Evolutionary conservation across 495 filamentous ascomycete genomes (phyloP), one percentile per base, ranked within the genome.

Genomic region (Hypoxylon crocopeplum): DNA sequence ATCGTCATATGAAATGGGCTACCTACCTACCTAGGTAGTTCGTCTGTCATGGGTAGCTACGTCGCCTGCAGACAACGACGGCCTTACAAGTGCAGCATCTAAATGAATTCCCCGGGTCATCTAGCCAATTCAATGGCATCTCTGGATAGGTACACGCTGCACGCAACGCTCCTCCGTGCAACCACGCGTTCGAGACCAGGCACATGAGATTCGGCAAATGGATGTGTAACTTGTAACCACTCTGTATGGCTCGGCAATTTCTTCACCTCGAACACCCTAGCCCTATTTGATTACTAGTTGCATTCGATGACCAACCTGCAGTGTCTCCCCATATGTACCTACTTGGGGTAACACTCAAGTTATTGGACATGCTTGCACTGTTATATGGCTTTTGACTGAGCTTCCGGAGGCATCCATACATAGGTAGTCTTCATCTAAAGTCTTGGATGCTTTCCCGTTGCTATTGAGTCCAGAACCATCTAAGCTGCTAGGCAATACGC

Each of bases 1-100:
- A 38, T 56, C 60, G 60, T 64, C 60, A 64, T 64, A 56, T 45
- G 36, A 10, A 34, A 48, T 37, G 10, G 5, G n/a, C n/a, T n/a
- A n/a, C n/a, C 15, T 32, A 19, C 20, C 3, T 46, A n/a, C n/a
- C 41, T 47, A 44, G 12, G 37, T 53, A n/a, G 39, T 39, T 39
- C 44, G 44, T 46, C 50, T 54, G 10, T 36, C 11, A 39, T n/a
- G 27, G 19, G n/a, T 38, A 54, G 15, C 17, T 12, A 46, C 13
- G 25, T 20, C 11, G 36, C 22, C 34, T 40, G 47, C 47, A 50
- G 30, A 15, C 12, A 12, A 46, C 8, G 27, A 46, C 8, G 27
- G 15, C 17, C 44, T 36, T 20, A 3, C 8, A 48, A 36, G 12
- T 36, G 29, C 30, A 38, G 33, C 32, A 37, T 49, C 46, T 38